Percentiles rank a stretch among this genome's conserved stretches.
These are phyloP conservation scores for Claviceps sp. DNA, from an alignment of 2,329 filamentous ascomycete species.

Conservation along the genomic window DNA sequence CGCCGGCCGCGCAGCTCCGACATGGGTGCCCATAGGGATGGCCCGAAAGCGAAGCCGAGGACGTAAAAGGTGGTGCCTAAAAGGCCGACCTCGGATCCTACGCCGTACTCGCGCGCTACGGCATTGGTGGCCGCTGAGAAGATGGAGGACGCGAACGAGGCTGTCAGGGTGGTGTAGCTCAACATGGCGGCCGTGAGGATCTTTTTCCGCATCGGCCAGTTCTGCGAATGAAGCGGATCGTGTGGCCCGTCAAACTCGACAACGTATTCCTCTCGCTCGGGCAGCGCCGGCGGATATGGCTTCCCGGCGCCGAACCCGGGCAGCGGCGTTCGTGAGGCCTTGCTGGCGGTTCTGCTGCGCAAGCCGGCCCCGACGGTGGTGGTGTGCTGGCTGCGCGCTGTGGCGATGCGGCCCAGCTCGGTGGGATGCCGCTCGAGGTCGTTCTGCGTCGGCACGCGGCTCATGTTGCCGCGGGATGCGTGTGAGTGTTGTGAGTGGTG, in stretches of 20 bases:
- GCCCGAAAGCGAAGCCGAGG: slow-evolving; percentile 59
- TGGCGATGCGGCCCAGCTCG: slow-evolving; percentile 57
- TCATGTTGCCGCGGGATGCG: slow-evolving; percentile 33
- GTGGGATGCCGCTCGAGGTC: slow-evolving; percentile 60
- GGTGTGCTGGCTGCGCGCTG: slow-evolving; percentile 55
- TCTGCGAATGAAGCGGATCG: slow-evolving; percentile 76
- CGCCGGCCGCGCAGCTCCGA: slow-evolving; percentile 58
- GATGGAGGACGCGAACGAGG: slow-evolving; percentile 62
- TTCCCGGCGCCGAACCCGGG: slow-evolving; percentile 64
- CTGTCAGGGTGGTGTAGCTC: slow-evolving; percentile 58
- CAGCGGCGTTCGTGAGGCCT: slow-evolving; percentile 43
- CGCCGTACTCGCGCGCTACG: slow-evolving; percentile 44
- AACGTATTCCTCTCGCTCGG: slow-evolving; percentile 62
- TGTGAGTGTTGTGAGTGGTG: no score
- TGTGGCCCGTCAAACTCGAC: slow-evolving; percentile 75
- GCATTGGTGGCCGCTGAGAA: slow-evolving; percentile 53
- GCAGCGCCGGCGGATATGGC: slow-evolving; percentile 55
- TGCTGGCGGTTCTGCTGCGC: slow-evolving; percentile 23
- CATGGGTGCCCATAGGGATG: slow-evolving; percentile 58
- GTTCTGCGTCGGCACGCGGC: slow-evolving; percentile 47
- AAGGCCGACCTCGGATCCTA: slow-evolving; percentile 47
- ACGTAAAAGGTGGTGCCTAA: slow-evolving; percentile 58
- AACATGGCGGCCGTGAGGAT: slow-evolving; percentile 52
- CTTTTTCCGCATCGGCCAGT: slow-evolving; percentile 75
- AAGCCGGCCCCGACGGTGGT: slow-evolving; percentile 50